Evolutionary conservation across 306 rosid genomes (phyloP).

Genomic region (Fragaria iinumae): DNA sequence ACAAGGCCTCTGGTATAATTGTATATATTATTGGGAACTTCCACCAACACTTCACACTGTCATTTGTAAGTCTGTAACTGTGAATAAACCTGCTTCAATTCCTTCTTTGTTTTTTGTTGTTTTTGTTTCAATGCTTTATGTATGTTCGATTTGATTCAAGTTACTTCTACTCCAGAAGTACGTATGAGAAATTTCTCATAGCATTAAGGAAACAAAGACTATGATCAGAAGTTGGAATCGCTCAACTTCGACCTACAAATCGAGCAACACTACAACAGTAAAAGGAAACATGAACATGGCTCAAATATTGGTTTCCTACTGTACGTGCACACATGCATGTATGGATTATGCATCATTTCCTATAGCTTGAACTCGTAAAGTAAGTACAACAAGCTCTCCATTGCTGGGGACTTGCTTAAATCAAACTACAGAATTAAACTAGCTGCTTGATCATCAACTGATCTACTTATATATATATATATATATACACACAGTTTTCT

Average conservation of each 20-base stretch:
- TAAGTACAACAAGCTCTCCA: not conserved
- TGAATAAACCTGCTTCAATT: not conserved
- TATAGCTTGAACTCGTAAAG: not conserved
- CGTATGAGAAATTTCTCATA: too few relatives aligned
- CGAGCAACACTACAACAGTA: too few relatives aligned
- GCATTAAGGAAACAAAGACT: not conserved
- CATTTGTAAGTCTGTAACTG: not conserved
- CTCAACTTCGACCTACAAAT: too few relatives aligned
- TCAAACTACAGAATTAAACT: not conserved
- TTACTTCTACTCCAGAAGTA: not conserved
- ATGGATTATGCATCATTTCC: not conserved
- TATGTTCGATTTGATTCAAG: not conserved
- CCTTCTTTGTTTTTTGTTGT: not conserved
- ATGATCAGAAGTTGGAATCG: too few relatives aligned
- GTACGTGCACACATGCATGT: too few relatives aligned
- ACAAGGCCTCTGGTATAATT: not conserved
- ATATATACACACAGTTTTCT: too few relatives aligned
- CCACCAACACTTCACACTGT: not conserved
- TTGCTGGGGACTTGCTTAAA: not conserved
- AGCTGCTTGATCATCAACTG: not conserved
- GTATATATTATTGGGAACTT: not conserved
- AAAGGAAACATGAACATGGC: too few relatives aligned
- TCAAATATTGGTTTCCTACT: too few relatives aligned
- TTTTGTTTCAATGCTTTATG: not conserved
- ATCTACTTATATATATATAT: too few relatives aligned